Conservation (phyloP, 805 yeast species). For the Candida arabinofermentans region DNA sequence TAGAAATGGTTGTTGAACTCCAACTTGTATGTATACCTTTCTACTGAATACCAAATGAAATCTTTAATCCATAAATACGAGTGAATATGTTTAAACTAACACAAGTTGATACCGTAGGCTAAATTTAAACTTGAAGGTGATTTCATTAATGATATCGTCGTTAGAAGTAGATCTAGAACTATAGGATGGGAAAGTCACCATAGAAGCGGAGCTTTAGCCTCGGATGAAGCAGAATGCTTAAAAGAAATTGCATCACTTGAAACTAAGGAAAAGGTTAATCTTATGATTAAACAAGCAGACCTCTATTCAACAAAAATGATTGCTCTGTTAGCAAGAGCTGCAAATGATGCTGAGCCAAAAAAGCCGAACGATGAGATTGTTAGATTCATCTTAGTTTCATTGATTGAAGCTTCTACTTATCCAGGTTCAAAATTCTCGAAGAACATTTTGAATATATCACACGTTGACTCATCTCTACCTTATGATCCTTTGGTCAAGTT, state of each 20-base stretch:
- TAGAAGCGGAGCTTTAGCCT: constrained; percentile 62
- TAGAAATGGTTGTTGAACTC: constrained; percentile 21
- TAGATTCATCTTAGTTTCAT: constrained; percentile 58
- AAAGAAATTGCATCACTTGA: constrained; percentile 28
- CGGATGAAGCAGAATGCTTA: constrained; percentile 56
- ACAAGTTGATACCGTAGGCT: constrained; percentile 4
- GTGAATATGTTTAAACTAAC: constrained; percentile 6
- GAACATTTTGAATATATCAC: constrained; percentile 36
- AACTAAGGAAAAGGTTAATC: constrained; percentile 37
- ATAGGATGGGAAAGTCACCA: constrained; percentile 92
- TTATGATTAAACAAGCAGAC: constrained; percentile 42
- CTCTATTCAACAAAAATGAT: constrained; percentile 53
- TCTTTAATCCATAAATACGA: too few relatives aligned
- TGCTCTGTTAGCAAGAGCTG: constrained; percentile 44
- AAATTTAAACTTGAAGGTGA: constrained; percentile 56
- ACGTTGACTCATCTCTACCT: constrained; percentile 44
- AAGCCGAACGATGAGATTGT: constrained; percentile 58
- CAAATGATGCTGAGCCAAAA: not conserved
- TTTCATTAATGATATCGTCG: constrained; percentile 59
- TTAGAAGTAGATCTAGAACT: constrained; percentile 69
- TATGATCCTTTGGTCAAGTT: constrained; percentile 49
- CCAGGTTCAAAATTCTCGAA: constrained; percentile 21
- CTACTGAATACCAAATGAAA: too few relatives aligned
- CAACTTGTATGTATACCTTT: constrained; percentile 19
- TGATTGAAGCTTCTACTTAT: constrained; percentile 51